A percentile compares a stretch with the other conserved stretches of the same genome.
phyloP scores from a whole-genome alignment of 2,329 filamentous ascomycete genomes.

The Rhinocladiella similis region DNA sequence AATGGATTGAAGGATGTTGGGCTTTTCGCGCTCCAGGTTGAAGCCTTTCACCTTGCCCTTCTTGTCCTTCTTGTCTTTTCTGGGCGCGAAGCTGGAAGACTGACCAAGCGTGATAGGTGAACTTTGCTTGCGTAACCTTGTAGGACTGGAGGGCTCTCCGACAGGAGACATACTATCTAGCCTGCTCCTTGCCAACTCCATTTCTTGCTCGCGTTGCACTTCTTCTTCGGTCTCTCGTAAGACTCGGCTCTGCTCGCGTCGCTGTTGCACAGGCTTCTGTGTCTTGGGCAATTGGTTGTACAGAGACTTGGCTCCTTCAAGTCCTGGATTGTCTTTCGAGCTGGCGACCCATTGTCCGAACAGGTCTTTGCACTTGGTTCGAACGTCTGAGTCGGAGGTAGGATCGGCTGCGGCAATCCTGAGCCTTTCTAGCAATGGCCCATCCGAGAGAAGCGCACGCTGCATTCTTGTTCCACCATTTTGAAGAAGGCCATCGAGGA shows the following conservation, averaged over 20 bases:
- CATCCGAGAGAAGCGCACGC: constrained; percentile 76
- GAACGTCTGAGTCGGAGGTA: constrained; percentile 81
- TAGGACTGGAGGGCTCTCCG: constrained; percentile 20
- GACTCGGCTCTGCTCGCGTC: constrained; percentile 77
- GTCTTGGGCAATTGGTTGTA: constrained; percentile 68
- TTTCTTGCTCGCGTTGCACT: constrained; percentile 58
- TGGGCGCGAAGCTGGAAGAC: constrained; percentile 26
- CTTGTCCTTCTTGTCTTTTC: constrained; percentile 35
- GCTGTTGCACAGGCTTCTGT: constrained; percentile 65
- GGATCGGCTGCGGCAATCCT: constrained; percentile 83
- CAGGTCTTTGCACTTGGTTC: constrained; percentile 80
- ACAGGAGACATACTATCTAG: constrained; percentile 17
- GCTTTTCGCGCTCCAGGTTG: constrained; percentile 83
- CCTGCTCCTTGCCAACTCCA: constrained; percentile 16
- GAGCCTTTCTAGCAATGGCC: constrained; percentile 86
- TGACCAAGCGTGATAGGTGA: constrained; percentile 24
- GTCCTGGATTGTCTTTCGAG: constrained; percentile 77
- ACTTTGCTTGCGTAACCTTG: constrained; percentile 23
- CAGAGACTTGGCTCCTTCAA: constrained; percentile 76
- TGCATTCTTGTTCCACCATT: constrained; percentile 90
- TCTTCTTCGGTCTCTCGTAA: constrained; percentile 74
- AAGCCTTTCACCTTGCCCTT: constrained; percentile 62
- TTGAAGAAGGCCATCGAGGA: constrained; percentile 90
- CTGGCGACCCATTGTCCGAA: constrained; percentile 81
- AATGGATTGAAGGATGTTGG: constrained; percentile 81